These are phyloP conservation scores for Peronospora destructor DNA, from an alignment of 352 stramenopile genomes.

Conservation along the genomic window DNA sequence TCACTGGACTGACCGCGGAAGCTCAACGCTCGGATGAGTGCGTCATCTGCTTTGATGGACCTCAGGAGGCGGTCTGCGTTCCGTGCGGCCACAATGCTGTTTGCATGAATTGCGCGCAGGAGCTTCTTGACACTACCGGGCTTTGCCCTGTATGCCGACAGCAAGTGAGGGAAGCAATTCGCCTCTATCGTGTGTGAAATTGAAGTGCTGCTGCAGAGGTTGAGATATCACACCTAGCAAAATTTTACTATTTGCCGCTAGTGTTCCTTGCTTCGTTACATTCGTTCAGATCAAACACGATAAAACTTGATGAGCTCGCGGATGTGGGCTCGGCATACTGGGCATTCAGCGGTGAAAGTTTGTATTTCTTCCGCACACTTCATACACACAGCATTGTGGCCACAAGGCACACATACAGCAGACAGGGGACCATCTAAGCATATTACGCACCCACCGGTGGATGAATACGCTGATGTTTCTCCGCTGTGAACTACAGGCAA, in stretches of 20 bases:
- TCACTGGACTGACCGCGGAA: constrained; percentile 2
- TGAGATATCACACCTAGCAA: constrained; percentile 7
- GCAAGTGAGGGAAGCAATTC: constrained; percentile 68
- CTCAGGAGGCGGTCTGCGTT: constrained; percentile 68
- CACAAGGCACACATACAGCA: constrained; percentile 73
- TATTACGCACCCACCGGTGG: constrained; percentile 66
- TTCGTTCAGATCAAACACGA: constrained; percentile 37
- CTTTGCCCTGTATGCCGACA: constrained; percentile 73
- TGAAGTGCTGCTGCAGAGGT: background rate
- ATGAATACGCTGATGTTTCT: constrained; percentile 30
- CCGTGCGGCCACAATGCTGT: constrained; percentile 84
- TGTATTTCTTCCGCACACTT: constrained; percentile 65
- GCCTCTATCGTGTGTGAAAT: constrained; percentile 60
- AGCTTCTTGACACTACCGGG: constrained; percentile 53
- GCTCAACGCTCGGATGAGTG: constrained; percentile 40
- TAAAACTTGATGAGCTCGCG: constrained; percentile 79
- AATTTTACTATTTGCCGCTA: constrained; percentile 1
- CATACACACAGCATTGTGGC: constrained; percentile 82
- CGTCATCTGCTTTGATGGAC: constrained; percentile 78
- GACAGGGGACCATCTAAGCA: constrained; percentile 72
- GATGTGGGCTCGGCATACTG: constrained; percentile 58
- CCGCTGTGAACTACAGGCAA: constrained; percentile 32
- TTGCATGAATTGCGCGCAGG: constrained; percentile 70
- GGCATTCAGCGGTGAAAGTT: constrained; percentile 48
- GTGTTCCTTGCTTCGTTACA: background rate